Evolutionary conservation across 2,329 filamentous ascomycete genomes (phyloP).

Genomic region (Colletotrichum somersetense): DNA sequence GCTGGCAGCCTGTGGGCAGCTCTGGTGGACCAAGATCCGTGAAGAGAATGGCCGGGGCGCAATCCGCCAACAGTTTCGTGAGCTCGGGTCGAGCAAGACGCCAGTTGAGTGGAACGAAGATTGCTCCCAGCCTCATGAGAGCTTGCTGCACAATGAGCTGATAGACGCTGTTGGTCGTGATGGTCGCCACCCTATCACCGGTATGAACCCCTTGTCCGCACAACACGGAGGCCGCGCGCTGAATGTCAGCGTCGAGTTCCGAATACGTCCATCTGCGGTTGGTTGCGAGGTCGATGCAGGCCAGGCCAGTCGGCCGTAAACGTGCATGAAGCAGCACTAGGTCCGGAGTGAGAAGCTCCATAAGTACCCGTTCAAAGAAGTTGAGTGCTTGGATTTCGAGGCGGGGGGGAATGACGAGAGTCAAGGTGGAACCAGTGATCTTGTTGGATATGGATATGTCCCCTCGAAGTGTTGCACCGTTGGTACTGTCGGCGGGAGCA

Average conservation of each 20-base stretch:
- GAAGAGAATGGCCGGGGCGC: slow-evolving; percentile 26
- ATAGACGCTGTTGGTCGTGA: slow-evolving; percentile 33
- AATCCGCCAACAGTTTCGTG: slow-evolving; percentile 25
- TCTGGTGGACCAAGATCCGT: slow-evolving; percentile 26
- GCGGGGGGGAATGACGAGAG: not conserved
- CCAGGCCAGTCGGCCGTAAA: slow-evolving; percentile 36
- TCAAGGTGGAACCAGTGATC: too few relatives aligned
- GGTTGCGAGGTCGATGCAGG: slow-evolving; percentile 38
- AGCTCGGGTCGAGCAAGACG: slow-evolving; percentile 39
- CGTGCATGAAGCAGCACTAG: slow-evolving; percentile 38
- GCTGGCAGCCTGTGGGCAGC: slow-evolving; percentile 24
- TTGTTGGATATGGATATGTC: not conserved
- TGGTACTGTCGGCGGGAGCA: not conserved
- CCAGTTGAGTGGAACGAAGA: slow-evolving; percentile 38
- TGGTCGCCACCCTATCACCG: slow-evolving; percentile 34
- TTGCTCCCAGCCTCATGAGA: slow-evolving; percentile 28
- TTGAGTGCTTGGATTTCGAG: not conserved
- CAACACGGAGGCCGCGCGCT: slow-evolving; percentile 28
- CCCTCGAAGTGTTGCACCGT: not conserved
- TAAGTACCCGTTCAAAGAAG: not conserved
- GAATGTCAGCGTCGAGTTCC: slow-evolving; percentile 38
- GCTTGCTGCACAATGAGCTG: slow-evolving; percentile 40
- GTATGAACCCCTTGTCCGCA: slow-evolving; percentile 15
- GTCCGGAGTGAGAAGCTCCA: slow-evolving; percentile 21
- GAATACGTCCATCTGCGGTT: slow-evolving; percentile 38